These are phyloP conservation scores for Erodium texanum DNA, from an alignment of 441 rosid genomes.

Conservation along the genomic window DNA sequence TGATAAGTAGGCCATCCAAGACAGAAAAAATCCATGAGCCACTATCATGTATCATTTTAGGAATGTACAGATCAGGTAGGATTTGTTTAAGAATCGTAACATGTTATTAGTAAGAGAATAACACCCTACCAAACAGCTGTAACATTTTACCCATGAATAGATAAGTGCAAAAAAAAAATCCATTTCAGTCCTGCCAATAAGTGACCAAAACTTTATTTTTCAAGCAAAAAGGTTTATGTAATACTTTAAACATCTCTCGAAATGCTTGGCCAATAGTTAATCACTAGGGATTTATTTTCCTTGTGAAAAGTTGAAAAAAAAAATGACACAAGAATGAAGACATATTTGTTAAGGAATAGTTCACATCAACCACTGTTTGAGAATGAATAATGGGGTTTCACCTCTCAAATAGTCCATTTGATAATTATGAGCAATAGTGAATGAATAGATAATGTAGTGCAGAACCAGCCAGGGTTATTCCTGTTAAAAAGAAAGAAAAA, in stretches of 20 bases:
- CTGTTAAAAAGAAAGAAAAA: not conserved
- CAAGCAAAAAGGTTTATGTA: not conserved
- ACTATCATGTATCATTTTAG: not conserved
- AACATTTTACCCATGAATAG: not conserved
- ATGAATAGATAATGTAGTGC: not conserved
- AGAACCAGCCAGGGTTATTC: not conserved
- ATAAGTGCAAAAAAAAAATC: not conserved
- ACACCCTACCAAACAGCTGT: not conserved
- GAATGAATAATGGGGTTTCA: not conserved
- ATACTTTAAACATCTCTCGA: not conserved
- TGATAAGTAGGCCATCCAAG: slow-evolving; percentile 24
- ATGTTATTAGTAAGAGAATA: not conserved
- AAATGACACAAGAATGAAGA: not conserved
- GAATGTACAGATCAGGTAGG: not conserved
- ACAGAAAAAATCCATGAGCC: not conserved
- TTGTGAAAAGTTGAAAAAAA: not conserved
- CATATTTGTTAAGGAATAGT: not conserved
- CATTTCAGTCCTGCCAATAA: not conserved
- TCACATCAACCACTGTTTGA: too few relatives aligned
- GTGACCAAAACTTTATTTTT: not conserved
- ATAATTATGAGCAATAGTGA: too few relatives aligned
- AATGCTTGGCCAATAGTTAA: not conserved
- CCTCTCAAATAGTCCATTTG: too few relatives aligned
- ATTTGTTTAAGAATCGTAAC: not conserved
- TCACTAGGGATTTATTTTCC: not conserved